Conservation (phyloP, 768 basidiomycete species). For the Kwoniella heveanensis region DNA sequence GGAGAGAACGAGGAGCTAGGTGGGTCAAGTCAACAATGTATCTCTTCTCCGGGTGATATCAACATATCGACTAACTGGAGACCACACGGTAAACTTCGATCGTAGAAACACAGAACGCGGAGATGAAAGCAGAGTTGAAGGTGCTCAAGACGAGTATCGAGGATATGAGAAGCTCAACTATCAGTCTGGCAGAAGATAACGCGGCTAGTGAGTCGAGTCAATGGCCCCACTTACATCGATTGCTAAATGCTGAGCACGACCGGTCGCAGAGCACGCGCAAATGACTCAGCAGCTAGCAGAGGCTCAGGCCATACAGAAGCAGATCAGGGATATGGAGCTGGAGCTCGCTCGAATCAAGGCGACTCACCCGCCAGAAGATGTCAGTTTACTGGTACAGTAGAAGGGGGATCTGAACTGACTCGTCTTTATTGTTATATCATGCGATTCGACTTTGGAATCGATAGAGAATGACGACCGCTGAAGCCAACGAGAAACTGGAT, state of each 20-base stretch:
- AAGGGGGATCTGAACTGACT: not conserved
- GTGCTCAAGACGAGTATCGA: constrained; percentile 66
- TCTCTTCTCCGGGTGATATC: too few species aligned
- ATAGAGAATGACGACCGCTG: constrained; percentile 73
- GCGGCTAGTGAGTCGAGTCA: constrained; percentile 40
- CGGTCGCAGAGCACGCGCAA: constrained; percentile 37
- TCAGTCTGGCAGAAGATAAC: constrained; percentile 64
- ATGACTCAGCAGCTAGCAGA: constrained; percentile 36
- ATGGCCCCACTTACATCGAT: too few species aligned
- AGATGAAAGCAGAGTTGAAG: constrained; percentile 72
- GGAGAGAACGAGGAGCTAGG: constrained; percentile 71
- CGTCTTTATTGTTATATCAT: too few species aligned
- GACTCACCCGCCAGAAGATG: constrained; percentile 66
- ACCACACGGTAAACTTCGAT: too few species aligned
- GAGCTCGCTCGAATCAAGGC: constrained; percentile 78
- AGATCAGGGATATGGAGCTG: constrained; percentile 80
- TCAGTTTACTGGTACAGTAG: too few species aligned
- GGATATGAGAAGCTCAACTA: constrained; percentile 64
- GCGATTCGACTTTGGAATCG: not conserved
- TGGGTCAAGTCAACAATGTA: constrained; percentile 29
- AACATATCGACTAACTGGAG: too few species aligned
- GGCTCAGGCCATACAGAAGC: constrained; percentile 43
- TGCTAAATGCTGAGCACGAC: too few species aligned
- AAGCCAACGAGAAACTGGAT: constrained; percentile 73
- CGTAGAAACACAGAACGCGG: constrained; percentile 63